Base-by-base conservation (phyloP, 2,329 filamentous ascomycete genomes). In the Trichoderma simmonsii region DNA sequence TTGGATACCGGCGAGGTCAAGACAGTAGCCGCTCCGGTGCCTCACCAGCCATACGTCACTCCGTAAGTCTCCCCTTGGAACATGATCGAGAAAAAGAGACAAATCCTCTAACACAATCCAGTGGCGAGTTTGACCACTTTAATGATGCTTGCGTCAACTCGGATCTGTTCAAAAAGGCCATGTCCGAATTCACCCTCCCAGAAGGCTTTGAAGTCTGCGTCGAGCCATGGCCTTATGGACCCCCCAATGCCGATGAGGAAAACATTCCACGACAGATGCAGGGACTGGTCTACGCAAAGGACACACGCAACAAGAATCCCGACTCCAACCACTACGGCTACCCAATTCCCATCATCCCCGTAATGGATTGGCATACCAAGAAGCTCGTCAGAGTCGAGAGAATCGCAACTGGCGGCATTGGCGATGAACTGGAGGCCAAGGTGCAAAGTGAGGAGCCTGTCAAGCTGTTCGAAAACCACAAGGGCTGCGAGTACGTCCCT, bases 191-290 rank as follows among this genome's bases (percentile, higher is more conserved):
- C 67, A 75, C 77, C 4, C 77, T 87, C 14, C 85, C 85, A 5
- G 80, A 84, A 32, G 82, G 82, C 75, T 84, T 85, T 66, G 74
- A 77, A 43, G 76, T 85, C 65, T 80, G 79, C 15, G 85, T 86
- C 74, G 84, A 86, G 88, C 73, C 87, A 0, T 94, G 92, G 92
- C 93, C 93, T 48, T 94, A 93, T 74, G 85, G 85, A 7, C 83
- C 83, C 3, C 78, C 80, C 1, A 82, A 84, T 70, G 77, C 77
- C 4, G 81, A 82, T 5, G 82, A 83, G 62, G 78, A 80, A 26
- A 28, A 70, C 21, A 76, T 80, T 3, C 81, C 82, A 6, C 82
- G 84, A 18, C 83, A 82, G 68, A 85, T 87, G 82, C 85, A 86
- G 63, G 86, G 85, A 54, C 80, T 87, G 1, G 82, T 86, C 56